Base-by-base conservation (phyloP, 2,329 filamentous ascomycete species). In the Nigrospora oryzae region DNA sequence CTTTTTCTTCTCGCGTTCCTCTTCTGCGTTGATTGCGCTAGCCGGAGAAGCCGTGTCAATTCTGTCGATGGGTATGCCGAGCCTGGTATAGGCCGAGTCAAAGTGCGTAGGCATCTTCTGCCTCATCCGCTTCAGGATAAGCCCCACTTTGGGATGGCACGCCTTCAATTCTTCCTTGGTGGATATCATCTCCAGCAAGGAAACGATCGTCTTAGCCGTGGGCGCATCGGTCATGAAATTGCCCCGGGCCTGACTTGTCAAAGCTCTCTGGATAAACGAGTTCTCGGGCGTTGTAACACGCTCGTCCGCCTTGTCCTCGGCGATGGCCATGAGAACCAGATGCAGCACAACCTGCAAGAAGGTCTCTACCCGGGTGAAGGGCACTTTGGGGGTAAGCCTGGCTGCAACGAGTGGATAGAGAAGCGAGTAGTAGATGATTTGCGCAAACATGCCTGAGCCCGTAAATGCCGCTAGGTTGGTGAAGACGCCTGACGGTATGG, bases 311-410 rank as follows among this genome's bases (percentile, higher is more conserved):
- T 77, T 73, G 56, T 97, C 93, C 64, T 97, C 93, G 3, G 86
- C 70, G 36, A 95, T 83, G 13, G 90, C 90, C 42, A 96, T 81
- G 36, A 97, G 77, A 4, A 89, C 75, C 11, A 98, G 73, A 62
- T 98, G 93, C 31, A 98, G 68, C 2, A 95, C 83, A 38, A 96
- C 86, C 58, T 97, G 91, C 31, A 97, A 68, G 64, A 95, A 96
- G 0, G 88, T 85, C 65, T 98, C 93, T 10, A 96, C 76, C 43
- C 93, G 80, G 1, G 90, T 95, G 11, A 77, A 73, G 10, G 89
- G 87, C 23, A 97, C 83, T 15, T 74, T 79, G 0, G 88, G 84
- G 1, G 86, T 89, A 28, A 80, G 74, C 40, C 76, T 74, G 44
- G 80, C 72, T 17, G 82, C 82, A 30, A 83, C 79, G 5, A 94